These are phyloP conservation scores for Immersiporthe knoxdaviesiana DNA, from an alignment of 2,329 filamentous ascomycete genomes.

Conservation along the genomic window DNA sequence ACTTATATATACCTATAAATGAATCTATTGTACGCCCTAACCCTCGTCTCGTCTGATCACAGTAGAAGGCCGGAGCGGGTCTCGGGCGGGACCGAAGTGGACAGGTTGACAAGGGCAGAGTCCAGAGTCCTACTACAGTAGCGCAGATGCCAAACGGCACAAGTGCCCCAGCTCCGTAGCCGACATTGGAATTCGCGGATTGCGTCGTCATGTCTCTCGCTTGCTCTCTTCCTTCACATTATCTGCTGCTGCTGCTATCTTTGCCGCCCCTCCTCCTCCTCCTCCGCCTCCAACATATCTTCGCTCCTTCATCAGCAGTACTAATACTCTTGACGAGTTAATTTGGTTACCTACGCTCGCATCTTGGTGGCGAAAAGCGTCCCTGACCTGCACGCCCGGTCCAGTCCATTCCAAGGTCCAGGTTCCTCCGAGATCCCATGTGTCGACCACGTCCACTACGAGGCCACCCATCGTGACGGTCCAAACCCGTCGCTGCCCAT, in stretches of 20 bases:
- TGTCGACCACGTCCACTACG: constrained; percentile 19
- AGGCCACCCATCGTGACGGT: constrained; percentile 18
- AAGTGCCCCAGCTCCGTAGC: constrained; percentile 7
- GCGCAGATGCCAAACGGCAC: not conserved
- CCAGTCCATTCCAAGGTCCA: not conserved
- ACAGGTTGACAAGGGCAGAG: constrained; percentile 4
- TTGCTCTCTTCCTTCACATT: not conserved
- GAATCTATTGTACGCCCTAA: not conserved
- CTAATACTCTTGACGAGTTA: not conserved
- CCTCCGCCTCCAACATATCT: not conserved
- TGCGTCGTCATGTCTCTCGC: constrained; percentile 2
- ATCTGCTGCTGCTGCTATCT: not conserved
- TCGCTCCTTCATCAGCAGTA: not conserved
- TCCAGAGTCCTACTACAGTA: too few species aligned
- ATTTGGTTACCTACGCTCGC: not conserved
- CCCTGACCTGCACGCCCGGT: not conserved
- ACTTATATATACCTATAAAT: not conserved
- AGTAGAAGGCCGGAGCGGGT: not conserved
- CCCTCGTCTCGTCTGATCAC: not conserved
- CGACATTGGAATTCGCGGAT: constrained; percentile 12
- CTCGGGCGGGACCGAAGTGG: constrained; percentile 16
- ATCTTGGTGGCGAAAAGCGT: not conserved
- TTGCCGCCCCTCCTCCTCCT: not conserved
- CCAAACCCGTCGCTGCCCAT: constrained; percentile 6
- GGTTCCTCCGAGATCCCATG: constrained; percentile 9